Conservation (phyloP, 768 basidiomycete species). For the Chalciporus sphaerocephalus region DNA sequence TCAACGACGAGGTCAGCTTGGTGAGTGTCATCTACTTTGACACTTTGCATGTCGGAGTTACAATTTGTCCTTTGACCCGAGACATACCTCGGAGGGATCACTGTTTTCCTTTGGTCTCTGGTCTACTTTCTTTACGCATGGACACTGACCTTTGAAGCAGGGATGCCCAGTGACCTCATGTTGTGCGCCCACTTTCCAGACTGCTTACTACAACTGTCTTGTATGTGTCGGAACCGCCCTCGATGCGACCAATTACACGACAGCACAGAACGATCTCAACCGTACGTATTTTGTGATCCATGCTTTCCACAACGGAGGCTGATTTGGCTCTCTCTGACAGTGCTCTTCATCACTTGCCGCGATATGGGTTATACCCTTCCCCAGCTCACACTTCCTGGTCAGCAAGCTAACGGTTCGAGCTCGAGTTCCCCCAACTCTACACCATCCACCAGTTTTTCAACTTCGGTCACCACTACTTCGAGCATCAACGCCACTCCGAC, state of each 20-base stretch:
- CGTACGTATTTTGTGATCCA: conserved; percentile 22
- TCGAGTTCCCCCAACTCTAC: neutral
- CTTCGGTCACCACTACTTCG: neutral
- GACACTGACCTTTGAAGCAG: conserved; percentile 10
- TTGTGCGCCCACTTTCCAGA: conserved; percentile 39
- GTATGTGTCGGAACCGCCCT: conserved; percentile 33
- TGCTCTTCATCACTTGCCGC: conserved; percentile 24
- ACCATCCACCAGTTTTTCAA: neutral
- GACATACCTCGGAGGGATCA: no score
- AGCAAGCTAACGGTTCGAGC: conserved; percentile 16
- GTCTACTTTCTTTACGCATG: neutral
- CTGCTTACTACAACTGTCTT: conserved; percentile 40
- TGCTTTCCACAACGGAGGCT: neutral
- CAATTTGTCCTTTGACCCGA: neutral
- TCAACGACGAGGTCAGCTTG: conserved; percentile 22
- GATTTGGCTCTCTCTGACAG: conserved; percentile 5
- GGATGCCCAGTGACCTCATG: conserved; percentile 32
- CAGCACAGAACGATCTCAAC: conserved; percentile 32
- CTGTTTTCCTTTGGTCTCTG: neutral
- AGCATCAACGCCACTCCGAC: neutral
- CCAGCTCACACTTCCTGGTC: conserved; percentile 25
- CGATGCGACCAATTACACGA: conserved; percentile 25
- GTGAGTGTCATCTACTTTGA: conserved; percentile 11
- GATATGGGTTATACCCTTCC: conserved; percentile 24
- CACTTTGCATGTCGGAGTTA: conserved; percentile 5